Percentiles rank a stretch among this genome's conserved stretches.
phyloP scores from a whole-genome alignment of 495 filamentous ascomycete genomes.

The Neurospora discreta region DNA sequence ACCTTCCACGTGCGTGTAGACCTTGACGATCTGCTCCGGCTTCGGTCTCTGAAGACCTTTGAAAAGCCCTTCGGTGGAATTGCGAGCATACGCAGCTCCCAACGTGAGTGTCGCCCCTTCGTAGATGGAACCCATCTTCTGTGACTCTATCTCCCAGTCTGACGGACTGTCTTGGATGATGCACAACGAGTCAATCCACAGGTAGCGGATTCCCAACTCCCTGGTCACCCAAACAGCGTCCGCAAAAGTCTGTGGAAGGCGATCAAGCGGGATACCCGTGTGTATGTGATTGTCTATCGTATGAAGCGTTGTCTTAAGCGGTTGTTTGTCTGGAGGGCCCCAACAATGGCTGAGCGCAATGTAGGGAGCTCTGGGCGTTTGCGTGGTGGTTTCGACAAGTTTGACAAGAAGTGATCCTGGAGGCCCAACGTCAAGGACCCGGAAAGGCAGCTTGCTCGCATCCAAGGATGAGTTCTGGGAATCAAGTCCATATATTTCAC shows the following conservation, averaged over 20 bases:
- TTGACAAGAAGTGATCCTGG: neutral
- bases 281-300: rapidly evolving
- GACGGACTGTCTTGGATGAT: neutral
- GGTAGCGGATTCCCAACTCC: neutral
- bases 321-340: neutral
- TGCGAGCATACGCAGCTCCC: neutral
- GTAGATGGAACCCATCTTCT: neutral
- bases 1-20: neutral
- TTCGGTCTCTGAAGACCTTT: neutral
- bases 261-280: neutral
- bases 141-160: neutral
- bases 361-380: neutral
- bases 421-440: neutral
- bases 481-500: neutral
- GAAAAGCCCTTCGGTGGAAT: neutral
- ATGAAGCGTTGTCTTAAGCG: neutral
- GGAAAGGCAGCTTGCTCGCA: neutral
- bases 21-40: neutral
- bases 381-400: neutral
- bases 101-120: neutral
- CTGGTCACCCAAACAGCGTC: neutral
- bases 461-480: neutral
- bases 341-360: neutral
- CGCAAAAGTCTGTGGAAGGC: neutral
- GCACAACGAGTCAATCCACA: neutral